Evolutionary conservation across 345 rosid species (phyloP), one percentile per base, ranked within the genome.

Genomic region (Ailanthus altissimus): DNA sequence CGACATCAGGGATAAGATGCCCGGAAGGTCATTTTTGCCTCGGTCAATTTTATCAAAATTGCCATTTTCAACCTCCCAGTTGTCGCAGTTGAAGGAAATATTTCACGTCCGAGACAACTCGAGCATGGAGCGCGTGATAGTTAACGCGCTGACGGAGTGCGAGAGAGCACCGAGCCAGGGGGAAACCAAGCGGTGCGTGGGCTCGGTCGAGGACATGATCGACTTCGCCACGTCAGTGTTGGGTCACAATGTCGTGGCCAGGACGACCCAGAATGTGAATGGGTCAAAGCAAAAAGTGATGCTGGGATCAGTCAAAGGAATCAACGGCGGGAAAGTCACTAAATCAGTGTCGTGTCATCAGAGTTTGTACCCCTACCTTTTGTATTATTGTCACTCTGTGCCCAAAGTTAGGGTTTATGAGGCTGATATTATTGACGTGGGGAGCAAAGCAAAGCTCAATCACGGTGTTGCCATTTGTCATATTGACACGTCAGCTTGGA

Each of bases 301-400:
- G 87, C 79, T 92, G 6, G 91, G 94, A 5, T 6, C 78, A 25
- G 85, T 92, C 57, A 80, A 49, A 21, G 90, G 89, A 15, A 83
- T 92, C 84, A 81, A 90, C 83, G 86, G 90, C 15, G 97, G 97
- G 5, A 26, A 72, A 13, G 81, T 82, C 71, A 90, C 92, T 2
- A 72, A 81, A 70, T 89, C 94, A 21, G 94, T 92, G 20, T 92
- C 97, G 2, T 92, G 97, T 77, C 97, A 92, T 75, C 97, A 92
- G 82, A 90, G 91, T 43, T 47, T 92, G 84, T 92, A 88, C 80
- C 97, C 97, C 8, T 90, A 88, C 75, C 72, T 92, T 43, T 56
- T 90, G 15, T 90, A 90, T 50, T 92, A 92, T 58, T 92, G 97
- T 73, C 97, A 92, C 83, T 86, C 94, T 0, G 97, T 92, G 47